These are phyloP conservation scores for Podila clonocystis DNA, from an alignment of 192 early-diverging fungal genomes.

Conservation along the genomic window DNA sequence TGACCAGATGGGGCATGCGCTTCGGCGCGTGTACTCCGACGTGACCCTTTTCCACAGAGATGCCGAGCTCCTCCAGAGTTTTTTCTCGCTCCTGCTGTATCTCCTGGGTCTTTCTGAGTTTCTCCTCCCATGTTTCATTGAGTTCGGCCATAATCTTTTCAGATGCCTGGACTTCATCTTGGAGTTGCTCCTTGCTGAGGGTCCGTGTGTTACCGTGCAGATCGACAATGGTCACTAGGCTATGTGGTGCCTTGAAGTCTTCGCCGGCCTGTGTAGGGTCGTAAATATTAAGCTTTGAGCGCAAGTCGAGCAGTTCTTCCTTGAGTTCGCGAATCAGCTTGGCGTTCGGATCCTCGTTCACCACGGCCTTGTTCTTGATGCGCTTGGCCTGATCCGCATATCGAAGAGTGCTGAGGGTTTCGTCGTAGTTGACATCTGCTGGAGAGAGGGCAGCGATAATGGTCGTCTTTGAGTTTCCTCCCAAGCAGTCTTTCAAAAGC, in stretches of 20 bases:
- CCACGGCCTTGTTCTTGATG: conserved; percentile 90
- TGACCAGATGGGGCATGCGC: conserved; percentile 86
- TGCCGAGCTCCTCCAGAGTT: conserved; percentile 82
- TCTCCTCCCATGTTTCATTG: conserved; percentile 88
- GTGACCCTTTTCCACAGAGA: conserved; percentile 72
- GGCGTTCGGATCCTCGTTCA: conserved; percentile 90
- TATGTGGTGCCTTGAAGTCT: conserved; percentile 34
- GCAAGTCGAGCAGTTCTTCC: conserved; percentile 77
- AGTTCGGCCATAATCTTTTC: conserved; percentile 90
- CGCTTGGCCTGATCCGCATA: conserved; percentile 93
- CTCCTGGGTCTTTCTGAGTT: conserved; percentile 73
- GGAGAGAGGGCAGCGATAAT: conserved; percentile 87
- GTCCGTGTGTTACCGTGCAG: conserved; percentile 53
- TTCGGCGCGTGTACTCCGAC: conserved; percentile 83
- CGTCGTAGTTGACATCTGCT: conserved; percentile 71
- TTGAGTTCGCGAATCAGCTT: conserved; percentile 85
- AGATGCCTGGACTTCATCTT: conserved; percentile 82
- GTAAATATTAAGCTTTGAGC: conserved; percentile 61
- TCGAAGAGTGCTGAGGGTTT: conserved; percentile 86
- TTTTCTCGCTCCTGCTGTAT: conserved; percentile 79
- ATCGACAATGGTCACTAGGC: conserved; percentile 56
- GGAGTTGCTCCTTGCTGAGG: conserved; percentile 64
- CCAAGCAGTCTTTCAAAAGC: conserved; percentile 85
- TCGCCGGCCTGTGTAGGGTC: conserved; percentile 48
- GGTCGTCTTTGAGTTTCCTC: conserved; percentile 85